phyloP scores from a whole-genome alignment of 2,329 filamentous ascomycete genomes.

The Didymellaceae sp. region DNA sequence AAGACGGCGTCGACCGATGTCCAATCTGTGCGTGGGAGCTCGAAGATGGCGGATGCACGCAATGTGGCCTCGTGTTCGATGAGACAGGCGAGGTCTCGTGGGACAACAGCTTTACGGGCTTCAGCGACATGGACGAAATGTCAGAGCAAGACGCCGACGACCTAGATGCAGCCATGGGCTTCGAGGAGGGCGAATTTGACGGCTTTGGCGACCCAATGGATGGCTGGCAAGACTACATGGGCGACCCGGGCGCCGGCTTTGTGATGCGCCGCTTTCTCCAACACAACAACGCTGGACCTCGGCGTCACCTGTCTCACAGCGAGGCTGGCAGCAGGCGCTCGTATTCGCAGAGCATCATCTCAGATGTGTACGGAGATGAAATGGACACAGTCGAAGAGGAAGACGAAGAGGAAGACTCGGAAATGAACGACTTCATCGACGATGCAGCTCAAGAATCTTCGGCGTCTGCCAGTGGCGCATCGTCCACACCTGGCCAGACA shows the following conservation, averaged over 20 bases:
- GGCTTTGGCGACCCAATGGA: slow-evolving; percentile 40
- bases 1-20: slow-evolving; percentile 68
- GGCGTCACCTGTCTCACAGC: slow-evolving; percentile 49
- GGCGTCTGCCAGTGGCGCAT: slow-evolving; percentile 32
- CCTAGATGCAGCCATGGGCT: slow-evolving; percentile 48
- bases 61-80: slow-evolving; percentile 61
- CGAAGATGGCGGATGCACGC: slow-evolving; percentile 63
- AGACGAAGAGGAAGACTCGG: slow-evolving; percentile 50
- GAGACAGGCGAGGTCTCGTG: slow-evolving; percentile 52
- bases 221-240: slow-evolving; percentile 41
- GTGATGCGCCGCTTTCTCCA: slow-evolving; percentile 44
- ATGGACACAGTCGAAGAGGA: slow-evolving; percentile 53
- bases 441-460: slow-evolving; percentile 38
- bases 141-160: slow-evolving; percentile 50
- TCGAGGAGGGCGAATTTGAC: slow-evolving; percentile 49
- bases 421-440: slow-evolving; percentile 53
- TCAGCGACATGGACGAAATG: slow-evolving; percentile 55
- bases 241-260: slow-evolving; percentile 38
- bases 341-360: slow-evolving; percentile 50
- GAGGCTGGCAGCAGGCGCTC: slow-evolving; percentile 50
- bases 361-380: slow-evolving; percentile 49
- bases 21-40: slow-evolving; percentile 69
- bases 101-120: slow-evolving; percentile 50
- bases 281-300: slow-evolving; percentile 34
- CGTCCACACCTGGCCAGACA: slow-evolving; percentile 40